phyloP scores from a whole-genome alignment of 1,284 basidiomycete species.

The Pseudozyma pruni region DNA sequence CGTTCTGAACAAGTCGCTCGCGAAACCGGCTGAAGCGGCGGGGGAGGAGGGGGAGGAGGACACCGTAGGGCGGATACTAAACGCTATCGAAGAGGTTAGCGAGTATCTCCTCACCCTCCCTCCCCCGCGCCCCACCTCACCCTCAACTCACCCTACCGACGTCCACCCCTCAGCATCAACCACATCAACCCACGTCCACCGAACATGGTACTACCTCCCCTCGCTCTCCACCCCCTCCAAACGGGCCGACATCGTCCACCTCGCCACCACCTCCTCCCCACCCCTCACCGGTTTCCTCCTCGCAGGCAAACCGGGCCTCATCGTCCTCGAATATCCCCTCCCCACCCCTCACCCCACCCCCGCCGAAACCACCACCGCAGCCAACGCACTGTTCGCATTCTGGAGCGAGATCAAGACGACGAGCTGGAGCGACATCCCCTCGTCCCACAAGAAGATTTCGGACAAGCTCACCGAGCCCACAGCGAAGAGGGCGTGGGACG shows the following conservation, averaged over 20 bases:
- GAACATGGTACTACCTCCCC: constrained; percentile 58
- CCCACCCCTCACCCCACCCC: constrained; percentile 13
- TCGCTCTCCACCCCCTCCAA: constrained; percentile 48
- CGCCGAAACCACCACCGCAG: constrained; percentile 3
- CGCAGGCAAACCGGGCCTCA: constrained; percentile 58
- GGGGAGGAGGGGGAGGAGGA: constrained; percentile 17
- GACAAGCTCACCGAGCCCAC: constrained; percentile 28
- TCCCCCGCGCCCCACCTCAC: background rate
- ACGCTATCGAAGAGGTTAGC: constrained; percentile 18
- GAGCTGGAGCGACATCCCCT: constrained; percentile 52
- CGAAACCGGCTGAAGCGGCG: too few species aligned
- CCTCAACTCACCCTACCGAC: background rate
- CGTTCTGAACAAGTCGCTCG: background rate
- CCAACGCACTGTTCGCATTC: constrained; percentile 25
- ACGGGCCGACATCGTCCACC: constrained; percentile 43
- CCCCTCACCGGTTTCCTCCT: constrained; percentile 55
- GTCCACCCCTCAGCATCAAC: background rate
- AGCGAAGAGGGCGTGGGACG: constrained; percentile 6
- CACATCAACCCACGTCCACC: constrained; percentile 3
- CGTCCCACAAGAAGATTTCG: constrained; percentile 56
- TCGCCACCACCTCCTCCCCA: constrained; percentile 24
- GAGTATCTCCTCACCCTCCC: constrained; percentile 21
- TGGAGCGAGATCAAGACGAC: constrained; percentile 51
- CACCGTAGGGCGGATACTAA: constrained; percentile 4
- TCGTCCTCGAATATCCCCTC: constrained; percentile 54